These are phyloP conservation scores for Prunus mume DNA, from an alignment of 306 rosid species.

Conservation along the genomic window DNA sequence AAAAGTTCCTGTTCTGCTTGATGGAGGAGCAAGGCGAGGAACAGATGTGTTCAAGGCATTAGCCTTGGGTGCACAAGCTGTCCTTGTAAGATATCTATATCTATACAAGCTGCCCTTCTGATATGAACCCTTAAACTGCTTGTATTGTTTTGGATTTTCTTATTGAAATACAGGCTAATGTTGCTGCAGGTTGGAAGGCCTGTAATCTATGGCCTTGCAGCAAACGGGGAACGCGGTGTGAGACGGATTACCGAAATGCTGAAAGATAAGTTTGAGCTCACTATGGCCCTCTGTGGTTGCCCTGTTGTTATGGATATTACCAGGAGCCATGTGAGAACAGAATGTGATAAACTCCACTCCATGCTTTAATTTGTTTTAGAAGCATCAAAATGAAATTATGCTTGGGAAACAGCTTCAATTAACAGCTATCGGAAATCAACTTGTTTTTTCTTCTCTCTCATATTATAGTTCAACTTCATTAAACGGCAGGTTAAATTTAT, in stretches of 20 bases:
- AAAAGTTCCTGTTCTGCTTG: conserved; percentile 54
- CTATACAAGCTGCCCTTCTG: neutral
- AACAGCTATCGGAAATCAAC: neutral
- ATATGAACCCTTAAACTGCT: neutral
- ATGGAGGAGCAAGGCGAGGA: conserved; percentile 68
- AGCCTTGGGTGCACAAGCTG: conserved; percentile 71
- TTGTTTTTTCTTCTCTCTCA: too few species aligned
- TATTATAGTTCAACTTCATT: too few species aligned
- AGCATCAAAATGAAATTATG: too few species aligned
- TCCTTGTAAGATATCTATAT: conserved; percentile 42
- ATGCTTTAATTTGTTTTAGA: conserved; percentile 36
- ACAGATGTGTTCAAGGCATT: conserved; percentile 71
- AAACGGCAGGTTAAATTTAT: too few species aligned
- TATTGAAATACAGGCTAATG: neutral
- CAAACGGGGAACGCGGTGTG: conserved; percentile 55
- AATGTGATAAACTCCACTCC: conserved; percentile 30
- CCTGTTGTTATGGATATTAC: conserved; percentile 40
- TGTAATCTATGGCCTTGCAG: conserved; percentile 47
- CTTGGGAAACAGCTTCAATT: neutral
- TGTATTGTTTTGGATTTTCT: neutral
- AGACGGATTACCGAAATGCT: conserved; percentile 47
- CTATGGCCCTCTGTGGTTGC: conserved; percentile 64
- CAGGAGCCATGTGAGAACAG: conserved; percentile 52
- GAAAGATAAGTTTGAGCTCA: conserved; percentile 57
- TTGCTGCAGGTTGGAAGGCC: conserved; percentile 59